Evolutionary conservation across 78 protist species (phyloP).

Genomic region (Chrysochromulina parva): DNA sequence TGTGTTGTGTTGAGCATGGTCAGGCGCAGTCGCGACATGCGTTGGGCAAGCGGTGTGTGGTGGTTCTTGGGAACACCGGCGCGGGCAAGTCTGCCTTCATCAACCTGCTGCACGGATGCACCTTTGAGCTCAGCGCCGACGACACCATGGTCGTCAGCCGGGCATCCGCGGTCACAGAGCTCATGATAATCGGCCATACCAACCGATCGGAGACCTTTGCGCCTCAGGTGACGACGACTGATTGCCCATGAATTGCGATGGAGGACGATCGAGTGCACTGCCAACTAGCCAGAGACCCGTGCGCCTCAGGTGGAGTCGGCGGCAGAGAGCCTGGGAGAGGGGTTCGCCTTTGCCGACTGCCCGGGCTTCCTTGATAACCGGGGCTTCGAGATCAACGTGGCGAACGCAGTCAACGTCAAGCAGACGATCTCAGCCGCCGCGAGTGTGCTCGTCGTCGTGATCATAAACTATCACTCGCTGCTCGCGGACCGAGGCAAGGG

Average conservation of each 20-base stretch:
- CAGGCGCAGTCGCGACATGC: not conserved
- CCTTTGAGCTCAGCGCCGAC: not conserved
- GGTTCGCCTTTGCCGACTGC: not conserved
- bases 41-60: not conserved
- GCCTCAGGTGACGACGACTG: not conserved
- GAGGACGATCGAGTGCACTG: not conserved
- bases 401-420: not conserved
- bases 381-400: not conserved
- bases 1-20: not conserved
- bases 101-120: not conserved
- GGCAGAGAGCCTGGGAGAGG: not conserved
- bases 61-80: not conserved
- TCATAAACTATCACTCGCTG: not conserved
- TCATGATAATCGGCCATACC: not conserved
- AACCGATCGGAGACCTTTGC: not conserved
- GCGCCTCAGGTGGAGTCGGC: not conserved
- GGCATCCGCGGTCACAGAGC: not conserved
- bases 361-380: not conserved
- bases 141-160: not conserved
- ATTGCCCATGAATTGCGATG: too few species aligned
- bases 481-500: not conserved
- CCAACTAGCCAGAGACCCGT: not conserved
- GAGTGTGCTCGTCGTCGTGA: not conserved
- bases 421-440: not conserved
- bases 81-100: not conserved